A percentile compares a stretch with the other conserved stretches of the same genome.
Evolutionary conservation across 208 protist species (phyloP).

Genomic region (Dictyostelium gargantuum): DNA sequence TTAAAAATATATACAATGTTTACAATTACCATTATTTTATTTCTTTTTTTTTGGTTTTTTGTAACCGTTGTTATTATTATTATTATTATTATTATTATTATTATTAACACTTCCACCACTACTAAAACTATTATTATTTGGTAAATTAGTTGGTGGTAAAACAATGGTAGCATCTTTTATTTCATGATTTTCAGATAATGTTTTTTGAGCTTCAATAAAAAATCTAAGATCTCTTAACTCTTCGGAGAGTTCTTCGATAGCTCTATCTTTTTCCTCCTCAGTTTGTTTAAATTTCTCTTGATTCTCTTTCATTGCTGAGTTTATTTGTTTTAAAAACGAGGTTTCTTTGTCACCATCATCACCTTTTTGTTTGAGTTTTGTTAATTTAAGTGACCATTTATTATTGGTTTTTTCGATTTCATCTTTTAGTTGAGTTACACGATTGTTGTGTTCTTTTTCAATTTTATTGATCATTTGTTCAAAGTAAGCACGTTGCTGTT

Average conservation of each 20-base stretch:
- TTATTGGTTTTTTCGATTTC: constrained; percentile 66
- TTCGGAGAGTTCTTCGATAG: constrained; percentile 61
- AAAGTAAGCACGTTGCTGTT: constrained; percentile 15
- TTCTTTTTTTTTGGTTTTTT: no score
- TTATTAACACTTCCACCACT: no score
- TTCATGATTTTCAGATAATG: constrained; percentile 63
- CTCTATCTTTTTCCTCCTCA: constrained; percentile 54
- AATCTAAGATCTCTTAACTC: constrained; percentile 83
- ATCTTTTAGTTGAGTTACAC: constrained; percentile 55
- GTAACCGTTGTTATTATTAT: no score
- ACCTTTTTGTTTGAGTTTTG: constrained; percentile 55
- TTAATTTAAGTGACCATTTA: not conserved
- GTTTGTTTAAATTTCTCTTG: constrained; percentile 55
- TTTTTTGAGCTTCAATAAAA: constrained; percentile 80
- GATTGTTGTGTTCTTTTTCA: constrained; percentile 37
- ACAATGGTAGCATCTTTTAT: constrained; percentile 39
- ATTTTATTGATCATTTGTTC: constrained; percentile 56
- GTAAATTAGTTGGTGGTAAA: not conserved
- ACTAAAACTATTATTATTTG: not conserved
- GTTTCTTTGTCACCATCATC: constrained; percentile 50
- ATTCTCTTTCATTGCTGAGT: constrained; percentile 26
- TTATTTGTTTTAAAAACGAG: constrained; percentile 20
- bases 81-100: no score
- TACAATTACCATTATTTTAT: no score
- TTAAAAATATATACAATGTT: no score